Base-by-base conservation (phyloP, 148 eudicot species). In the Chenopodium quinoa region DNA sequence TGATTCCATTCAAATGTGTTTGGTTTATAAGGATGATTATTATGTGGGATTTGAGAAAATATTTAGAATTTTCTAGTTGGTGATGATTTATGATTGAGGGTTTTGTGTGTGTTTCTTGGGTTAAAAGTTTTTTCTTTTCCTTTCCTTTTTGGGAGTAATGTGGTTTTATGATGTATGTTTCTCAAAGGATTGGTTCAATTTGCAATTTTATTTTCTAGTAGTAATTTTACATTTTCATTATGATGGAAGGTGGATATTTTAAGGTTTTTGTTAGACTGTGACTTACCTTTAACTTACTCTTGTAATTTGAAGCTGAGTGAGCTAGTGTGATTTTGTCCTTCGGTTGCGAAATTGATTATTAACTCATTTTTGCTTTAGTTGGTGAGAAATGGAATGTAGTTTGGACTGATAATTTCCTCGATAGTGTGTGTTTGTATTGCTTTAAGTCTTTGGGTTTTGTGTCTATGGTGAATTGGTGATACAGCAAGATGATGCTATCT, bases 61-160 rank as follows among this genome's bases (percentile, higher is more conserved):
- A 5, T 6, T 40, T 40, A 40, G 7, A 40, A 5, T 40, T 40
- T 40, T 40, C 44, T 40, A 5, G 44, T 5, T 40, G 56, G 16
- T 12, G 20, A 72, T 71, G 27, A 37, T 60, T 11, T 64, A 31
- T 48, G 22, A 23, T 56, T 56, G 62, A 25, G 8, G 22, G 66
- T 29, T n/a, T 64, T 52, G 27, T 78, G 62, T 68, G 64, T 27
- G 27, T 29, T 68, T 66, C 17, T 79, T 70, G 32, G 56, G 56
- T 64, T 68, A 0, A n/a, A 46, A 62, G 44, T 40, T 73, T 62
- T 1, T 71, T 76, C 37, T 22, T 2, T 58, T 40, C 63, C 46
- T 1, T 71, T 76, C 37, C 13, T 3, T 40, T 50, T 40, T 23
- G 40, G 23, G 44, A 3, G 19, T 71, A 64, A 79, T 71, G 22